Evolutionary conservation across 2,329 filamentous ascomycete genomes (phyloP).

Genomic region (Raffaelea deltoideospora): DNA sequence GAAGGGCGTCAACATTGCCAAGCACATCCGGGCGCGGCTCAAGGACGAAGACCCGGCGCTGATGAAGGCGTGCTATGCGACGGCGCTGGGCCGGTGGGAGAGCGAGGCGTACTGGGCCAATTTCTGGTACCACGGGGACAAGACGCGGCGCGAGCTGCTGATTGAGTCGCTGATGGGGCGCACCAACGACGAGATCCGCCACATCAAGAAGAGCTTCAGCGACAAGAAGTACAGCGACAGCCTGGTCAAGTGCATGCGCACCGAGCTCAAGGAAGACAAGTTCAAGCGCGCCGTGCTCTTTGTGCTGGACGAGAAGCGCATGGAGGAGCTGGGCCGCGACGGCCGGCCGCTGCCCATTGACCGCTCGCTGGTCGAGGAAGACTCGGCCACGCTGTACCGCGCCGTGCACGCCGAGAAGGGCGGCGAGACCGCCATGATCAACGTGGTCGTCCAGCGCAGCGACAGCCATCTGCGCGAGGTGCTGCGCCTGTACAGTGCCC

Average conservation of each 20-base stretch:
- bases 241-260: conserved; percentile 72
- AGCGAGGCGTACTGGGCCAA: conserved; percentile 96
- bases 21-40: conserved; percentile 64
- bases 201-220: conserved; percentile 76
- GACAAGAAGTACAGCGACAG: conserved; percentile 86
- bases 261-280: conserved; percentile 88
- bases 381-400: conserved; percentile 56
- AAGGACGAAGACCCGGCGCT: conserved; percentile 62
- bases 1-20: conserved; percentile 71
- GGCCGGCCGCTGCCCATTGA: conserved; percentile 46
- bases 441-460: conserved; percentile 65
- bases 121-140: conserved; percentile 88
- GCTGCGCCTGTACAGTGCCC: conserved; percentile 58
- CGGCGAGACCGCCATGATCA: conserved; percentile 76
- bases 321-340: conserved; percentile 61
- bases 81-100: conserved; percentile 80
- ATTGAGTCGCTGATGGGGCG: conserved; percentile 90
- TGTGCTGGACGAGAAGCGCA: conserved; percentile 66
- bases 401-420: conserved; percentile 60
- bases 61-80: conserved; percentile 83
- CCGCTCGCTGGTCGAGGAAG: conserved; percentile 45
- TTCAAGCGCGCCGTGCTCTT: conserved; percentile 80
- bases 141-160: conserved; percentile 69
- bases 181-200: conserved; percentile 69
- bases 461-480: conserved; percentile 73